Conservation (phyloP, 148 eudicot genomes). For the Camellia sinensis region DNA sequence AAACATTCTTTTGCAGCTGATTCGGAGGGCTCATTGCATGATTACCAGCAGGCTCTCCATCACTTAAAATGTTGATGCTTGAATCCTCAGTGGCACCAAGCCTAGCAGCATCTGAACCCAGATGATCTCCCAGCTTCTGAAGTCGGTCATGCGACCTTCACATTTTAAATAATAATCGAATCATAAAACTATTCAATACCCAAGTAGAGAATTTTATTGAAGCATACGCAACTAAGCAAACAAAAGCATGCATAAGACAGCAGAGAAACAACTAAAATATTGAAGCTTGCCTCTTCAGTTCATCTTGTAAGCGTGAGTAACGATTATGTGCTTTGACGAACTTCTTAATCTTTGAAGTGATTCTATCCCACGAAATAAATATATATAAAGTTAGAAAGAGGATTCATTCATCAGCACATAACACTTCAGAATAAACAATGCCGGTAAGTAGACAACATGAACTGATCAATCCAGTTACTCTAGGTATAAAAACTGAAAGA, state of each 20-base stretch:
- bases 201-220: neutral
- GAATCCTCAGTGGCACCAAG: conserved; percentile 48
- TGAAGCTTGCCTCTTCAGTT: conserved; percentile 61
- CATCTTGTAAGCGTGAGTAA: conserved; percentile 65
- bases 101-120: conserved; percentile 47
- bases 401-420: conserved; percentile 15
- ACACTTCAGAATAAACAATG: neutral
- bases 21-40: conserved; percentile 14
- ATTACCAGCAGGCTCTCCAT: conserved; percentile 43
- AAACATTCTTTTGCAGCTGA: conserved; percentile 28
- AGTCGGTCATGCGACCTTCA: conserved; percentile 75
- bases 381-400: neutral
- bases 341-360: conserved; percentile 60
- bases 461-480: neutral
- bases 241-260: neutral
- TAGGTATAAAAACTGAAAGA: neutral
- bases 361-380: conserved; percentile 33
- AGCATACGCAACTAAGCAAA: neutral
- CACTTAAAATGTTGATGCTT: conserved; percentile 46
- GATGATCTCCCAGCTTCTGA: conserved; percentile 70
- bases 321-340: conserved; percentile 57
- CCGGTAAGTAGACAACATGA: neutral
- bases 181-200: conserved; percentile 3
- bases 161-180: neutral
- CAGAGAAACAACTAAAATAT: neutral